These are phyloP conservation scores for Saccharomycopsis phalli DNA, from an alignment of 1,139 yeast genomes.

Conservation along the genomic window DNA sequence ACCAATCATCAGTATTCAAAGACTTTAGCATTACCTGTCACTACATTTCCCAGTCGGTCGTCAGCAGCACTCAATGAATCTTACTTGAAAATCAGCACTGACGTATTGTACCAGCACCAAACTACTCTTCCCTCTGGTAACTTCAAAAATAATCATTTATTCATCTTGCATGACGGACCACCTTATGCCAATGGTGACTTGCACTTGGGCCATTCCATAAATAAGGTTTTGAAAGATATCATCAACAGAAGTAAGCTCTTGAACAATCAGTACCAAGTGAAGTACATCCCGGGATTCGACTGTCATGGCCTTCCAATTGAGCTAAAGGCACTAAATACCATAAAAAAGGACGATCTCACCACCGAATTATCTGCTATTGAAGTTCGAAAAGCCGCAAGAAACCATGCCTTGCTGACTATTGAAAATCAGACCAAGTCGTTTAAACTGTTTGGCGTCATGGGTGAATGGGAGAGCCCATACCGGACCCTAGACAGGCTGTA, in stretches of 20 bases:
- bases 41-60: conserved; percentile 15
- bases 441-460: conserved; percentile 65
- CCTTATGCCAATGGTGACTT: conserved; percentile 95
- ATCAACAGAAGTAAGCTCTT: conserved; percentile 62
- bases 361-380: conserved; percentile 32
- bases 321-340: conserved; percentile 54
- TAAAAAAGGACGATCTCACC: conserved; percentile 26
- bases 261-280: conserved; percentile 44
- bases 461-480: conserved; percentile 70
- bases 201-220: conserved; percentile 90
- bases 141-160: conserved; percentile 30
- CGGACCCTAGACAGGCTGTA: conserved; percentile 62
- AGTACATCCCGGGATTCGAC: conserved; percentile 94
- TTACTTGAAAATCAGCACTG: conserved; percentile 29
- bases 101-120: conserved; percentile 38
- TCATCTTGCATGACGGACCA: conserved; percentile 91
- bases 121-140: conserved; percentile 21
- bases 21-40: conserved; percentile 11
- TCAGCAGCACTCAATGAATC: conserved; percentile 22
- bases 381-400: conserved; percentile 54
- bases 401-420: conserved; percentile 61
- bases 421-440: conserved; percentile 57
- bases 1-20: conserved; percentile 13
- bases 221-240: conserved; percentile 81
- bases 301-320: conserved; percentile 98